Evolutionary conservation across 768 basidiomycete species (phyloP).

Genomic region (Mycena indigotica): DNA sequence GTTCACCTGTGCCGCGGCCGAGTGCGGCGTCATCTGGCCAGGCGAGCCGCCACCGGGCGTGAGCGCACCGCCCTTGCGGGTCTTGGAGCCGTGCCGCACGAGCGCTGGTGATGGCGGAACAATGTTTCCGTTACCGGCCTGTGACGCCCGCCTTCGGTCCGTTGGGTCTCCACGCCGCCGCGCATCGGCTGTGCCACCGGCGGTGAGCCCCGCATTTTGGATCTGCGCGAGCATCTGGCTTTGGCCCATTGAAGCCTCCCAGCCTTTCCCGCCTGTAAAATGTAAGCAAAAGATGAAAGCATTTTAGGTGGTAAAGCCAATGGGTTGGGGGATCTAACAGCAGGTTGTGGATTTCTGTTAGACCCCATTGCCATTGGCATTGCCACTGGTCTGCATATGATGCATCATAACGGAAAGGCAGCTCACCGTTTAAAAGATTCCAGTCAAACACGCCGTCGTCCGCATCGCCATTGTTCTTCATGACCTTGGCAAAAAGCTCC

Average conservation of each 20-base stretch:
- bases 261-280: conserved; percentile 80
- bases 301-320: no score
- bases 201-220: conserved; percentile 52
- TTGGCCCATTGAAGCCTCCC: conserved; percentile 79
- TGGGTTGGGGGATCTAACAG: no score
- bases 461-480: conserved; percentile 86
- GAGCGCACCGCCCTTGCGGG: conserved; percentile 60
- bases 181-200: conserved; percentile 46
- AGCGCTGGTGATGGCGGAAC: conserved; percentile 78
- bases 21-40: conserved; percentile 69
- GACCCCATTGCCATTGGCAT: no score
- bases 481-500: conserved; percentile 90
- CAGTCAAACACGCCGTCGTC: conserved; percentile 97
- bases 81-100: conserved; percentile 75
- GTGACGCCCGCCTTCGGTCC: conserved; percentile 67
- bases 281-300: not conserved
- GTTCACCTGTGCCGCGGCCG: conserved; percentile 73
- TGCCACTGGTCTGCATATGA: no score
- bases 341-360: no score
- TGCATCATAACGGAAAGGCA: no score
- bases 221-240: conserved; percentile 67
- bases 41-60: conserved; percentile 50
- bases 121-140: conserved; percentile 57
- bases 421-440: conserved; percentile 92
- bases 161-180: conserved; percentile 56